Evolutionary conservation across 768 basidiomycete genomes (phyloP).

Genomic region (Macrolepiota albuminosa): DNA sequence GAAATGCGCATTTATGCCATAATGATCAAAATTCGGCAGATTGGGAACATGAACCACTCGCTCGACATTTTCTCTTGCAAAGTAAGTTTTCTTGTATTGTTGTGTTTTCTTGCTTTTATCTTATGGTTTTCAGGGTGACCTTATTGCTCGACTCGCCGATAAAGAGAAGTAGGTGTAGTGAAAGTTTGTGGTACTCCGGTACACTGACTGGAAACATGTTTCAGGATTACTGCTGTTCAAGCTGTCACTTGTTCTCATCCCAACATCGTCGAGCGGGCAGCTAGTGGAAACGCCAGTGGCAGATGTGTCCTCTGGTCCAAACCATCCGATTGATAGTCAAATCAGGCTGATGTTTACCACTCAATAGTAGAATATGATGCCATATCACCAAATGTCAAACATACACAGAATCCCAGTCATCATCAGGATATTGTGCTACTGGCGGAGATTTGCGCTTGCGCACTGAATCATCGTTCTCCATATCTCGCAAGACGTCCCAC

Average conservation of each 20-base stretch:
- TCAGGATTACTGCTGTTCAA: slow-evolving; percentile 75
- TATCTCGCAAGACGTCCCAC: slow-evolving; percentile 64
- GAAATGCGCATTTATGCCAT: neutral
- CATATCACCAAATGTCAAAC: slow-evolving; percentile 20
- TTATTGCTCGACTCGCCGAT: slow-evolving; percentile 60
- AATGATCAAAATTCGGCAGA: slow-evolving; percentile 30
- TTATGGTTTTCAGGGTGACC: slow-evolving; percentile 50
- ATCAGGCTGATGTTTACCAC: neutral
- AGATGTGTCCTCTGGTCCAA: slow-evolving; percentile 78
- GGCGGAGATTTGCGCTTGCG: slow-evolving; percentile 6
- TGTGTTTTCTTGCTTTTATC: neutral
- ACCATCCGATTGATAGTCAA: slow-evolving; percentile 28
- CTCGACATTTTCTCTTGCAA: slow-evolving; percentile 72
- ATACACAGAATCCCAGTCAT: slow-evolving; percentile 68
- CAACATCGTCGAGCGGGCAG: slow-evolving; percentile 64
- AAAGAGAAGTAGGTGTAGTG: slow-evolving; percentile 37
- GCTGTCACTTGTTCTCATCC: slow-evolving; percentile 92
- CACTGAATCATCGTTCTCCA: slow-evolving; percentile 27
- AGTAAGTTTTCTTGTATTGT: slow-evolving; percentile 28
- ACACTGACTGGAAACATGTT: neutral
- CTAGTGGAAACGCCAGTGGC: slow-evolving; percentile 75
- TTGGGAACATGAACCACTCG: slow-evolving; percentile 77
- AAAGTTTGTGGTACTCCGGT: neutral
- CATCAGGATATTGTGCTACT: slow-evolving; percentile 23
- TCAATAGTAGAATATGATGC: neutral